phyloP scores from a whole-genome alignment of 345 rosid species.

The Eucalyptus albens region DNA sequence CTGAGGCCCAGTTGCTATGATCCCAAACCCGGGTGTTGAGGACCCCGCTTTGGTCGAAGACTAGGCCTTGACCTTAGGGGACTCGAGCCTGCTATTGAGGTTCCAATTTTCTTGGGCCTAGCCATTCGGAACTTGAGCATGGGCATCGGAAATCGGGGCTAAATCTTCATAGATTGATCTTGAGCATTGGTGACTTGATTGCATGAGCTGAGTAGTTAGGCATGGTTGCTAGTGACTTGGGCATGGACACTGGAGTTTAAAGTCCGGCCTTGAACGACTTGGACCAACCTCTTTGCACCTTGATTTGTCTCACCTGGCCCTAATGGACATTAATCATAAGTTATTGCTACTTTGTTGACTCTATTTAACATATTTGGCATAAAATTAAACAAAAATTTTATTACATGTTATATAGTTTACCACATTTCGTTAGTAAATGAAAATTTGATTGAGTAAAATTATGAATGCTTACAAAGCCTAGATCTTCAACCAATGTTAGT shows the following conservation, averaged over 20 bases:
- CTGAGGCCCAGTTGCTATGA: accelerated
- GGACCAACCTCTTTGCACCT: neutral
- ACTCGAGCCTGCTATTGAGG: neutral
- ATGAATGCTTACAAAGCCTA: neutral
- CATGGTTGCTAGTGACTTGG: neutral
- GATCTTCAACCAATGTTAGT: neutral
- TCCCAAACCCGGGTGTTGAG: neutral
- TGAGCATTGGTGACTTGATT: neutral
- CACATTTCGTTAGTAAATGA: neutral
- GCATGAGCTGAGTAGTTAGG: neutral
- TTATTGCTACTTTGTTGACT: neutral
- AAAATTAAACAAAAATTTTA: neutral
- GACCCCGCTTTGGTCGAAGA: neutral
- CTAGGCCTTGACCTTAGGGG: neutral
- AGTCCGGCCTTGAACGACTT: neutral
- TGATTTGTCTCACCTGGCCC: too few relatives aligned
- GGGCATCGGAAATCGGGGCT: neutral
- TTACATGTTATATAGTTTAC: neutral
- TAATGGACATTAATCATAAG: neutral
- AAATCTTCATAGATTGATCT: too few relatives aligned
- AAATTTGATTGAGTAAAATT: neutral
- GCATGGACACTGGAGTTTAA: neutral
- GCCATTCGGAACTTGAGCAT: neutral
- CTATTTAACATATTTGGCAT: neutral
- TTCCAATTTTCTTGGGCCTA: neutral